A percentile compares a stretch with the other conserved stretches of the same genome.
Evolutionary conservation across 768 basidiomycete species (phyloP).

Genomic region (Pleurotus tuoliensis): DNA sequence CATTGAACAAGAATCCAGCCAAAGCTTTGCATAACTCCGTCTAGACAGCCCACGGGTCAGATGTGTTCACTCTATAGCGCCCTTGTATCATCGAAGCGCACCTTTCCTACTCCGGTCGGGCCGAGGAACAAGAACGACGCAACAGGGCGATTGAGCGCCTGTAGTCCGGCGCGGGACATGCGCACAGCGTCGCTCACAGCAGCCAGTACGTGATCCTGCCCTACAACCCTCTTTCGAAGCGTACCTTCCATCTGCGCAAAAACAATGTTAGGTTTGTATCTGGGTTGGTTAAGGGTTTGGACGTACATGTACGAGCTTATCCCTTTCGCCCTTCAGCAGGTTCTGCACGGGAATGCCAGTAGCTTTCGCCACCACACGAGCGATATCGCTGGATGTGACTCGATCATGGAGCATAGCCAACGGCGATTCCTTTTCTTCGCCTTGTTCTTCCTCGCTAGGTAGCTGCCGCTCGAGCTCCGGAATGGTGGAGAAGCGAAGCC

Average conservation of each 20-base stretch:
- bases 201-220: conserved; percentile 85
- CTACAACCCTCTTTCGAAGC: conserved; percentile 72
- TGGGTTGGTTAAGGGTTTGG: too few relatives aligned
- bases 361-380: conserved; percentile 80
- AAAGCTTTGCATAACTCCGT: conserved; percentile 89
- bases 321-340: conserved; percentile 82
- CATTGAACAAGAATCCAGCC: conserved; percentile 85
- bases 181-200: conserved; percentile 89
- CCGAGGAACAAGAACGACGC: conserved; percentile 92
- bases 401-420: conserved; percentile 76
- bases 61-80: background rate
- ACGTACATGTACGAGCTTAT: conserved; percentile 83
- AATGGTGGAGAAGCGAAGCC: conserved; percentile 81
- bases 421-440: conserved; percentile 40
- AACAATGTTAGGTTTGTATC: background rate
- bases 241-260: conserved; percentile 77
- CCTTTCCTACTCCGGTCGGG: conserved; percentile 86
- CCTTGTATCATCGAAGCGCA: conserved; percentile 18
- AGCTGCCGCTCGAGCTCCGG: conserved; percentile 75
- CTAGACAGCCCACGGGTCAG: conserved; percentile 27
- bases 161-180: conserved; percentile 87
- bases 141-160: conserved; percentile 84
- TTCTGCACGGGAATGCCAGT: conserved; percentile 92
- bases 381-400: conserved; percentile 86
- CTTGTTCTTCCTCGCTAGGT: conserved; percentile 50